Conservation (phyloP, 768 basidiomycete genomes). For the Glaciozyma martinii region DNA sequence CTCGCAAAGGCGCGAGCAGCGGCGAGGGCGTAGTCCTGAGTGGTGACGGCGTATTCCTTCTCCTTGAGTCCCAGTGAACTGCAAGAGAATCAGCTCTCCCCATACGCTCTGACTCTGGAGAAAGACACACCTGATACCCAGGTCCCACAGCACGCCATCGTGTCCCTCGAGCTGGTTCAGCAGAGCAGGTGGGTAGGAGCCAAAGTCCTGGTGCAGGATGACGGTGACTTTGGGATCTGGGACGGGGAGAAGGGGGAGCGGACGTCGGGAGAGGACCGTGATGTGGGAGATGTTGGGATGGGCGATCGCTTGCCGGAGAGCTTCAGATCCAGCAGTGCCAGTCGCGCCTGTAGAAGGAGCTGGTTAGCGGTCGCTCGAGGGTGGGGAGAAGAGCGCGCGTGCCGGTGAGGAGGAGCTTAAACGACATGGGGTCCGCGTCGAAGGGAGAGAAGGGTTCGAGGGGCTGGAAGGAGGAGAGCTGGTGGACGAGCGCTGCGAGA, state of each 20-base stretch:
- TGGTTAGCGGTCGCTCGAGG: no score
- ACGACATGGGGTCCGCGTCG: background rate
- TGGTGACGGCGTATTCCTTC: slow-evolving; percentile 35
- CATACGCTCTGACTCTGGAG: background rate
- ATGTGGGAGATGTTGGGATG: slow-evolving; percentile 6
- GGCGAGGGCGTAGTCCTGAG: slow-evolving; percentile 33
- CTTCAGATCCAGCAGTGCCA: slow-evolving; percentile 9
- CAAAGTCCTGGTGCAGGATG: slow-evolving; percentile 15
- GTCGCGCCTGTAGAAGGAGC: slow-evolving; percentile 7
- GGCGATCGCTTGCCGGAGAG: slow-evolving; percentile 8
- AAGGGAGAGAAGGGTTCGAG: no score
- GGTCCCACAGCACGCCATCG: slow-evolving; percentile 16
- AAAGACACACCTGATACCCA: slow-evolving; percentile 1
- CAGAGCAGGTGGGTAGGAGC: slow-evolving; percentile 8
- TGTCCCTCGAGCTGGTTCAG: slow-evolving; percentile 8
- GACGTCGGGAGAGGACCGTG: slow-evolving; percentile 23
- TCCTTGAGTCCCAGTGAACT: slow-evolving; percentile 1
- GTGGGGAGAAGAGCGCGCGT: background rate
- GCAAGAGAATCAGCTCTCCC: background rate
- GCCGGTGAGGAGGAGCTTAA: background rate
- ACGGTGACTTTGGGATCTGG: slow-evolving; percentile 11
- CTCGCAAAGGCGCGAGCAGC: slow-evolving; percentile 14
- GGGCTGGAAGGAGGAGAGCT: background rate
- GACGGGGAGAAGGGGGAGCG: slow-evolving; percentile 9
- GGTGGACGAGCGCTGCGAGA: background rate